A percentile compares a stretch with the other conserved stretches of the same genome.
Conservation (phyloP, 2,329 filamentous ascomycete genomes). For the Ilyonectria sp. region DNA sequence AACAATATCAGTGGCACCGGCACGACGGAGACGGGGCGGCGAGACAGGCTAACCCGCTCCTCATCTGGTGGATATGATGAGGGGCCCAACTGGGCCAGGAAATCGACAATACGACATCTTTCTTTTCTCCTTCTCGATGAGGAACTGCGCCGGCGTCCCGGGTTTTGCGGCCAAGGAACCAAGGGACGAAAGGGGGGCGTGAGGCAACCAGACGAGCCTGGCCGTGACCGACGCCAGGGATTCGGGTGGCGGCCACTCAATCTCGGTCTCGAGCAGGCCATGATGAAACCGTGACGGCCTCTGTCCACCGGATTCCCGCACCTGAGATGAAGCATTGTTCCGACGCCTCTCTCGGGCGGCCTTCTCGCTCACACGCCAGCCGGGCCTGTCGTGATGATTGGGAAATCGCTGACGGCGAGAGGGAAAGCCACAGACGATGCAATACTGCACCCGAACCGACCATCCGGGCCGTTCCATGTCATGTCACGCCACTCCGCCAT, state of each 20-base stretch:
- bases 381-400: neutral
- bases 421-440: slow-evolving; percentile 1
- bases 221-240: slow-evolving; percentile 18
- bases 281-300: slow-evolving; percentile 27
- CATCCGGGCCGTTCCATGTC: slow-evolving; percentile 1
- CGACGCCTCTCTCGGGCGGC: neutral
- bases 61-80: slow-evolving; percentile 23
- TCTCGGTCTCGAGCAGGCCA: slow-evolving; percentile 21
- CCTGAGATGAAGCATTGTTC: slow-evolving; percentile 1
- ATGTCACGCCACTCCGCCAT: slow-evolving; percentile 19
- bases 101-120: slow-evolving; percentile 11
- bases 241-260: slow-evolving; percentile 14
- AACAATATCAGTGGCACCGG: slow-evolving; percentile 21
- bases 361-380: slow-evolving; percentile 1
- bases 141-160: slow-evolving; percentile 29
- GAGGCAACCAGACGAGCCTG: slow-evolving; percentile 8
- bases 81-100: slow-evolving; percentile 5
- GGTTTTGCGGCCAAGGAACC: slow-evolving; percentile 19
- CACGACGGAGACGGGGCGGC: slow-evolving; percentile 13
- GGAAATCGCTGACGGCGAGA: slow-evolving; percentile 4
- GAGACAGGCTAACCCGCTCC: slow-evolving; percentile 14
- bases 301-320: slow-evolving; percentile 10
- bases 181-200: slow-evolving; percentile 18
- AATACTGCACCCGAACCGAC: slow-evolving; percentile 3
- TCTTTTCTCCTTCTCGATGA: slow-evolving; percentile 24